Base-by-base conservation (phyloP, 441 rosid species). In the Jatropha podagrica region DNA sequence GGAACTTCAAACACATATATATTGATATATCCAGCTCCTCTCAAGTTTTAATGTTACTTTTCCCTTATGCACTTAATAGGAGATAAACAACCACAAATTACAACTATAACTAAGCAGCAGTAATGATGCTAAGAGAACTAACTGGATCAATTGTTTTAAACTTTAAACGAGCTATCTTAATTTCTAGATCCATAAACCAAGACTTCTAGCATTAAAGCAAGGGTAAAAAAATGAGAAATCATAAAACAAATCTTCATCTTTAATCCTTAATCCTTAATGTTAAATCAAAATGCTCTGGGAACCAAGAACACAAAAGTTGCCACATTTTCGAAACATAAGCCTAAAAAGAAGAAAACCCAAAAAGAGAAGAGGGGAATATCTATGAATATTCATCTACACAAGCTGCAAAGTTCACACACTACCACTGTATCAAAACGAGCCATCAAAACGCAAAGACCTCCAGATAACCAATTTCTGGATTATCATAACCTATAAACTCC, bases 371-470 rank as follows among this genome's bases (percentile, higher is more conserved):
- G 11, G 74, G 71, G 76, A 76, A 78, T 71, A 74, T 67, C 80
- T n/a, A 55, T 68, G 77, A 54, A 78, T 76, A 71, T 80, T 80
- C 79, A 71, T 27, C 46, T 59, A 23, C 65, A 4, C 52, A 72
- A n/a, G 54, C 71, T 61, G 56, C 40, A 78, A 61, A 46, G 44
- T 37, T 46, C n/a, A 76, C 49, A 49, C 60, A 65, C 23, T 38
- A 54, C 10, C 27, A 20, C 55, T 65, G 49, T 46, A 71, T 32
- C 44, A 56, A 20, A 44, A 77, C 74, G 12, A 74, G 55, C 62
- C 32, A 75, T 51, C 56, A 56, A 48, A 54, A 27, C 8, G 65
- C 56, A 52, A 54, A 42, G 64, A 40, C 20, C 46, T 74, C 17
- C 62, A 54, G 55, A 32, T 54, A 6, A 65, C 52, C 42, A 51